phyloP scores from a whole-genome alignment of 2,329 filamentous ascomycete genomes.

The Calonectria pseudoturangicola region DNA sequence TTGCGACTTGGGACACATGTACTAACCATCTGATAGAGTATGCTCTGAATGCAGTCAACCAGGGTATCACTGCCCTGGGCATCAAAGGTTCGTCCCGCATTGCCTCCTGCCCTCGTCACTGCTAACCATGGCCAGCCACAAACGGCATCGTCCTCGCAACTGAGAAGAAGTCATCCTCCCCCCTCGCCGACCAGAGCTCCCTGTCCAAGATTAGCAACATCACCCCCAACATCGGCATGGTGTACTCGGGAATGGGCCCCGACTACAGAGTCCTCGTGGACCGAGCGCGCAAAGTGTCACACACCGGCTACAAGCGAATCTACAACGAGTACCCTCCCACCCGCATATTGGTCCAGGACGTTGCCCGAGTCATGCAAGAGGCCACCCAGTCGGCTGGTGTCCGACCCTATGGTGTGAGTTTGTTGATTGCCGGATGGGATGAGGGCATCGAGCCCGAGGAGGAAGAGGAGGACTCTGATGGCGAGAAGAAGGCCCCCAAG shows the following conservation, averaged over 20 bases:
- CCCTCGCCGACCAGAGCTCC: conserved; percentile 95
- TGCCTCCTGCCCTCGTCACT: conserved; percentile 13
- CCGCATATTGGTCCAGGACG: conserved; percentile 98
- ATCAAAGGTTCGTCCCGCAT: conserved; percentile 87
- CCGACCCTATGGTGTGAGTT: conserved; percentile 94
- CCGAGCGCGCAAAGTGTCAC: conserved; percentile 97
- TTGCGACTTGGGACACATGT: conserved; percentile 1
- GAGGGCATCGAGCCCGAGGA: conserved; percentile 94
- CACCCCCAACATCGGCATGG: conserved; percentile 99
- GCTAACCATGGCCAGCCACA: conserved; percentile 78
- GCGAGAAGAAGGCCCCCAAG: conserved; percentile 82
- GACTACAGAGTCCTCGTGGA: conserved; percentile 99
- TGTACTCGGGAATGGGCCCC: conserved; percentile 99
- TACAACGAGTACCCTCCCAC: conserved; percentile 99
- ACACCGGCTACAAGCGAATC: conserved; percentile 99
- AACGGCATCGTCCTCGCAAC: conserved; percentile 99
- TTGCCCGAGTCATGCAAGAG: conserved; percentile 98
- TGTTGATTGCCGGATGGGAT: conserved; percentile 98
- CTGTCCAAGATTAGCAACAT: conserved; percentile 98
- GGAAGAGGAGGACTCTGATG: conserved; percentile 73
- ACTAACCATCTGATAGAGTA: conserved; percentile 80
- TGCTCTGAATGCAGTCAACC: conserved; percentile 98
- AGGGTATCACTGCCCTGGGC: conserved; percentile 97
- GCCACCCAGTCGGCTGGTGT: conserved; percentile 99
- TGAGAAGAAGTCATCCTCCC: conserved; percentile 99